phyloP scores from a whole-genome alignment of 1,139 yeast genomes.

The Blastobotrys proliferans region DNA sequence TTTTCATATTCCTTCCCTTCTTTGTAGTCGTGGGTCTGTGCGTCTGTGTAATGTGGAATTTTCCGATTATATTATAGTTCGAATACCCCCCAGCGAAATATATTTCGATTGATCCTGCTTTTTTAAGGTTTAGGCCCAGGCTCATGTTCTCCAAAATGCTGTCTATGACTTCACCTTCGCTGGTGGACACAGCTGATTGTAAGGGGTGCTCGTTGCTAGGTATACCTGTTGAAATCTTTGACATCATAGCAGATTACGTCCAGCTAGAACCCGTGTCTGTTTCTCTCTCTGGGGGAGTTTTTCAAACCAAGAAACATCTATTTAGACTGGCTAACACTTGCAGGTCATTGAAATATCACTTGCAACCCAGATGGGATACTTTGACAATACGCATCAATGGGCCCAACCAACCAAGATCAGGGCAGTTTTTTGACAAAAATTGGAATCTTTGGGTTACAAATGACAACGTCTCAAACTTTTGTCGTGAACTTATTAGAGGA shows the following conservation, averaged over 20 bases:
- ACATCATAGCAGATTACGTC: constrained; percentile 6
- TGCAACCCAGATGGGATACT: constrained; percentile 6
- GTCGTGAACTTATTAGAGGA: background rate
- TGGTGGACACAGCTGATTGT: no score
- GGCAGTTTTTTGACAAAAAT: constrained; percentile 2
- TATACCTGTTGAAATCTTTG: constrained; percentile 9
- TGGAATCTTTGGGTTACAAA: background rate
- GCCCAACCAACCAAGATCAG: background rate
- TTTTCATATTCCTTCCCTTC: no score
- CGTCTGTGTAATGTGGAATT: no score
- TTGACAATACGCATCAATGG: constrained; percentile 6
- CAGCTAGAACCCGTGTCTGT: background rate
- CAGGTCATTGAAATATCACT: constrained; percentile 1
- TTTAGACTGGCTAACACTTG: constrained; percentile 3
- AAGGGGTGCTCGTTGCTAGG: no score
- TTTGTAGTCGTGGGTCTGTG: no score
- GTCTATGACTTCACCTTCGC: no score
- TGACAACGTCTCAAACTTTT: constrained; percentile 1
- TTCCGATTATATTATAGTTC: no score
- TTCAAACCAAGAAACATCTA: constrained; percentile 1
- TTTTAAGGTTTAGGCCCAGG: no score
- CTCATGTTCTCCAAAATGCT: no score
- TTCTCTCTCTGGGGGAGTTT: background rate
- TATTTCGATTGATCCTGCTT: no score
- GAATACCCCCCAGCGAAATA: no score